Evolutionary conservation across 257 asterid genomes (phyloP).

Genomic region (Prunella vulgaris): DNA sequence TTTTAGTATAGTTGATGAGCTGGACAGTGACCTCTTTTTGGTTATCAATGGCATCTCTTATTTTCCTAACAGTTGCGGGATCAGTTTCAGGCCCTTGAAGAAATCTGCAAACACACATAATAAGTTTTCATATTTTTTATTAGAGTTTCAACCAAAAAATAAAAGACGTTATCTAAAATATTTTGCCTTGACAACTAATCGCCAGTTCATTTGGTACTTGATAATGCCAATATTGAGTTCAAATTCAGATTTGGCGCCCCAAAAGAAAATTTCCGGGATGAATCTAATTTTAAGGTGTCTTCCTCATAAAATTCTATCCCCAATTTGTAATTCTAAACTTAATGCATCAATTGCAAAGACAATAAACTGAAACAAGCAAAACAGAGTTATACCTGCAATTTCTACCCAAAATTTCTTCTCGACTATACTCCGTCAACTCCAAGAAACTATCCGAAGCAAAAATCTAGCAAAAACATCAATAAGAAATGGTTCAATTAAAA

Average conservation of each 20-base stretch:
- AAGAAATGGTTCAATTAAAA: slow-evolving; percentile 13
- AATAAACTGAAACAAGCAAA: not conserved
- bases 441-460: slow-evolving; percentile 99
- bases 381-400: slow-evolving; percentile 73
- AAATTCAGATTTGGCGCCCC: not conserved
- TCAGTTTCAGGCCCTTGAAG: slow-evolving; percentile 99
- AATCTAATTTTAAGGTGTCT: not conserved
- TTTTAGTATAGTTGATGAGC: slow-evolving; percentile 97
- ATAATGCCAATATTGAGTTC: slow-evolving; percentile 1
- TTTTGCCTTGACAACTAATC: not conserved
- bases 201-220: not conserved
- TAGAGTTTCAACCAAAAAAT: not conserved
- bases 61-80: slow-evolving; percentile 83
- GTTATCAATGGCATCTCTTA: slow-evolving; percentile 84
- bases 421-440: slow-evolving; percentile 95
- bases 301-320: not conserved
- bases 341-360: not conserved
- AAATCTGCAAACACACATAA: slow-evolving; percentile 44
- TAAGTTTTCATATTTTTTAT: not conserved
- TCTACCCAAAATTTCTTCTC: slow-evolving; percentile 96
- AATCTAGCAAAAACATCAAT: slow-evolving; percentile 39
- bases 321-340: not conserved
- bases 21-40: slow-evolving; percentile 94
- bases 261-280: not conserved
- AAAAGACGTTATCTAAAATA: not conserved